phyloP scores from a whole-genome alignment of 176 grass and related monocot species.

The Eremochloa ophiuroides region DNA sequence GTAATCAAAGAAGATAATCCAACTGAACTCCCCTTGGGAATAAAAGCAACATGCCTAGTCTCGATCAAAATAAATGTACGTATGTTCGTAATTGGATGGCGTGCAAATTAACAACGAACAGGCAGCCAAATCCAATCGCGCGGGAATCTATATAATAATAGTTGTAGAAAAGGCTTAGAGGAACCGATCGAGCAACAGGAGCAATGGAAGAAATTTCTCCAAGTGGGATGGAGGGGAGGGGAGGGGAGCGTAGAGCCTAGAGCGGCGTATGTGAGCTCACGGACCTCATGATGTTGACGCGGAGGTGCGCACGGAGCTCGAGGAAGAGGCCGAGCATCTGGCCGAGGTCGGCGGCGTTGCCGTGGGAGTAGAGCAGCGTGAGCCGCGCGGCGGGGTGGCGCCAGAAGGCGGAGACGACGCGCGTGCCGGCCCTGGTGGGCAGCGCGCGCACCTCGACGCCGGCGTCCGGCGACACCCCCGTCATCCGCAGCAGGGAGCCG shows the following conservation, averaged over 20 bases:
- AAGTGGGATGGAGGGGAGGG: too few species aligned
- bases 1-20: background rate
- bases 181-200: background rate
- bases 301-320: slow-evolving; percentile 93
- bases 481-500: slow-evolving; percentile 38
- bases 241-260: too few species aligned
- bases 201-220: background rate
- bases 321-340: slow-evolving; percentile 97
- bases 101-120: background rate
- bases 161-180: background rate
- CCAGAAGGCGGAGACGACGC: slow-evolving; percentile 84
- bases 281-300: slow-evolving; percentile 98
- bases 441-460: slow-evolving; percentile 62
- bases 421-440: slow-evolving; percentile 58
- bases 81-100: background rate
- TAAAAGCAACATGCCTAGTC: background rate
- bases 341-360: slow-evolving; percentile 94
- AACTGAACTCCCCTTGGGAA: background rate
- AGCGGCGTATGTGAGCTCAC: background rate
- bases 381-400: slow-evolving; percentile 69
- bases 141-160: background rate
- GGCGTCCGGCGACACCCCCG: slow-evolving; percentile 45
- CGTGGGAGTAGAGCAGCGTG: slow-evolving; percentile 93
- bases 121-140: slow-evolving; percentile 6
- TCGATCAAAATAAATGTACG: background rate